A percentile compares a stretch with the other conserved stretches of the same genome.
These are phyloP conservation scores for Alternaria infectoria DNA, from an alignment of 2,329 filamentous ascomycete genomes.

Conservation along the genomic window DNA sequence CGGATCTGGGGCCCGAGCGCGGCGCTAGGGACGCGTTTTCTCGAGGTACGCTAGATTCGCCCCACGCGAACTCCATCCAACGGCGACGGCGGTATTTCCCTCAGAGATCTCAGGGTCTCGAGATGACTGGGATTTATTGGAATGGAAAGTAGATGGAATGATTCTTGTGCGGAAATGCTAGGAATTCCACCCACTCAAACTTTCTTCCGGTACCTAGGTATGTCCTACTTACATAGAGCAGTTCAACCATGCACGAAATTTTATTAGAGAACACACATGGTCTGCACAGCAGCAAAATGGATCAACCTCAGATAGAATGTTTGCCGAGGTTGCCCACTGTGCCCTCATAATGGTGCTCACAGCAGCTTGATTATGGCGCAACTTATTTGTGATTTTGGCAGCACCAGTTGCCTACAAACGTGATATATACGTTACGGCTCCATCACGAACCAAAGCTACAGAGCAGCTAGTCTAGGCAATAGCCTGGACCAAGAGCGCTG, in stretches of 20 bases:
- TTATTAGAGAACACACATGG: background rate
- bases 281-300: background rate
- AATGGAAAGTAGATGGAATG: background rate
- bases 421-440: background rate
- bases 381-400: background rate
- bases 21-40: slow-evolving; percentile 4
- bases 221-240: too few relatives aligned
- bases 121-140: background rate
- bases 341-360: background rate
- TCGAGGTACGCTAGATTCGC: slow-evolving; percentile 6
- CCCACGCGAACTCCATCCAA: slow-evolving; percentile 7
- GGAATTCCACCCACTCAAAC: too few relatives aligned
- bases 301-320: background rate
- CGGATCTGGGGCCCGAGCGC: slow-evolving; percentile 7
- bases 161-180: background rate
- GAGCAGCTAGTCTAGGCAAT: too few relatives aligned
- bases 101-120: background rate
- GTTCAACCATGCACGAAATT: too few relatives aligned
- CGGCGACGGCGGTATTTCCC: background rate
- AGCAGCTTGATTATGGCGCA: background rate
- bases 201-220: too few relatives aligned
- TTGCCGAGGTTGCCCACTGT: background rate
- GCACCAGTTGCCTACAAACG: background rate
- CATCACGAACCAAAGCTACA: background rate
- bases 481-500: background rate